Base-by-base conservation (phyloP, 805 yeast genomes). In the Suhomyces canberraensis region DNA sequence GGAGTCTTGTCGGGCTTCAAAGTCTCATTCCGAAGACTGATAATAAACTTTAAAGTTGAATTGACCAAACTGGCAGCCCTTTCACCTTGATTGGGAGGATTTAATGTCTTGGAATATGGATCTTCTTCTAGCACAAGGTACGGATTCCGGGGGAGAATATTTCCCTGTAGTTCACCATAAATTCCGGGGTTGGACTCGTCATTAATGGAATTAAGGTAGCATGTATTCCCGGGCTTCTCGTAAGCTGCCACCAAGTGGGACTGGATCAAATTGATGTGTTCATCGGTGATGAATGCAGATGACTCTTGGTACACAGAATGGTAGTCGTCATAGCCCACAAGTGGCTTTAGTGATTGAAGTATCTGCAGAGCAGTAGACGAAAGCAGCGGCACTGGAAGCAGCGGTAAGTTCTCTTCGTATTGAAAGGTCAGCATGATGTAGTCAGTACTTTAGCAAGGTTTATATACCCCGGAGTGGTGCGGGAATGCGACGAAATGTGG, bases 71-170 rank as follows among this genome's bases (percentile, higher is more conserved):
- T 79, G 2, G 90, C 78, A 7, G 90, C 81, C 25, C 91, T 57
- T 43, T 78, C 81, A 8, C 77, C 65, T 60, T 84, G 95, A 35
- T 75, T 66, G 11, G 87, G 84, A 4, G 81, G 81, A 40, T 73
- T 74, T 38, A 68, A 54, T 13, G 73, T 66, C 50, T 60, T 60
- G 13, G 77, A 69, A 43, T 78, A 69, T 1, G 91, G 90, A 45
- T 84, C 95, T 51, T 83, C 83, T 45, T 83, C 88, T 13, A 84
- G 57, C 8, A 84, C 75, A 45, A 84, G 69, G 50, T 81, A 84
- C 1, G 95, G 95, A 53, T 84, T 84, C 42, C 91, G 66, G 4
- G 95, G 95, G 29, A 84, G 61, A 1, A 81, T 75, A 44, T 79
- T 83, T 15, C 84, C 84, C 33, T 79, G 66, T 19, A 78, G 61